Evolutionary conservation across 2,329 filamentous ascomycete species (phyloP).

Genomic region (Teratosphaeria nubilosa): DNA sequence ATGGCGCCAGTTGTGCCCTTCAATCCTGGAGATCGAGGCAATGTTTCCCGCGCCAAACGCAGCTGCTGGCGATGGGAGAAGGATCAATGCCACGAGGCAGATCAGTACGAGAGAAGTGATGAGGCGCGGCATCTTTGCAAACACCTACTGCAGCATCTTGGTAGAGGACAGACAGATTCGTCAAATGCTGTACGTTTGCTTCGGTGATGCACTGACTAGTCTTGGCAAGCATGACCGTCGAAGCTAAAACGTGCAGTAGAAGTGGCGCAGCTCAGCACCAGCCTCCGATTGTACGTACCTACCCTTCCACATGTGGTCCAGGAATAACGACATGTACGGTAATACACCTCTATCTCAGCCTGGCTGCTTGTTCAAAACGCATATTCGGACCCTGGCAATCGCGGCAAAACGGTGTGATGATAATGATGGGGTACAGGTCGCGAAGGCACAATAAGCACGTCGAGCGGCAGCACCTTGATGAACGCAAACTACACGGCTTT

Average conservation of each 20-base stretch:
- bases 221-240: not conserved
- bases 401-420: too few species aligned
- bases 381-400: too few species aligned
- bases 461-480: not conserved
- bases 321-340: too few species aligned
- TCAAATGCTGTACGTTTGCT: not conserved
- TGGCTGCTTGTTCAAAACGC: too few species aligned
- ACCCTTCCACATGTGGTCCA: too few species aligned
- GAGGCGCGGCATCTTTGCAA: conserved; percentile 1
- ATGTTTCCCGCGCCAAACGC: conserved; percentile 42
- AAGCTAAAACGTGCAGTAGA: not conserved
- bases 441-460: not conserved
- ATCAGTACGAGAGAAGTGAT: conserved; percentile 15
- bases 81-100: conserved; percentile 15
- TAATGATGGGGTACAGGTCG: too few species aligned
- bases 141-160: not conserved
- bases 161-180: not conserved
- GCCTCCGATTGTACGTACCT: not conserved
- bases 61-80: conserved; percentile 20
- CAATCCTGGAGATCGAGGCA: conserved; percentile 31
- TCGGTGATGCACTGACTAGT: not conserved
- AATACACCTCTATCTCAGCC: too few species aligned
- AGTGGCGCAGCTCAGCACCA: not conserved
- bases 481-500: not conserved
- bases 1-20: conserved; percentile 44